Conservation (phyloP, 495 filamentous ascomycete species). For the Podospora appendiculata region DNA sequence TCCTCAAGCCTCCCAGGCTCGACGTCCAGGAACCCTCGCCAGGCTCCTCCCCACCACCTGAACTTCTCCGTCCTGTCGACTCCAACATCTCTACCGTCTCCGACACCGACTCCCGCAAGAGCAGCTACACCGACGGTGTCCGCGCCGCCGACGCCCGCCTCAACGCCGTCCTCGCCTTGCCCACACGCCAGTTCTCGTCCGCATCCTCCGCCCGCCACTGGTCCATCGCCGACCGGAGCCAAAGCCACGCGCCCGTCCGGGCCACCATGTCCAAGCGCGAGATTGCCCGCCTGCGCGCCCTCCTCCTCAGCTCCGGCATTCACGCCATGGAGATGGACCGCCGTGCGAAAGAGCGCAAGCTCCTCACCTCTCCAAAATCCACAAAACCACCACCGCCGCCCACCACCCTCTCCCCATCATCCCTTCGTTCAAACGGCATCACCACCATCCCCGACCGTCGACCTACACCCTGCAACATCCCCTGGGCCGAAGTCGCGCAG, state of each 20-base stretch:
- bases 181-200: conserved; percentile 14
- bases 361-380: conserved; percentile 10
- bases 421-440: not conserved
- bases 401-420: not conserved
- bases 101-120: conserved; percentile 24
- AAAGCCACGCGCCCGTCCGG: conserved; percentile 24
- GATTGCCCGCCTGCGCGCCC: conserved; percentile 62
- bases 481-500: conserved; percentile 27
- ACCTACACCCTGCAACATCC: not conserved
- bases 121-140: conserved; percentile 11
- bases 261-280: conserved; percentile 51
- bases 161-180: conserved; percentile 18
- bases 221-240: conserved; percentile 61
- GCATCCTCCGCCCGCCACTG: conserved; percentile 42
- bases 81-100: conserved; percentile 31
- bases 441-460: not conserved
- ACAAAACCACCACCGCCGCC: not conserved
- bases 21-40: conserved; percentile 49
- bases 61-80: conserved; percentile 13
- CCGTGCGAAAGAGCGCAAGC: conserved; percentile 45
- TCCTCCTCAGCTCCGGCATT: conserved; percentile 75
- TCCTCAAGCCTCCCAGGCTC: conserved; percentile 55
- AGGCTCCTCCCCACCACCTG: conserved; percentile 24
- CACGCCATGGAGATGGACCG: conserved; percentile 73
- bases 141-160: conserved; percentile 14